Conservation (phyloP, 176 grass and related monocot species). For the Luzula sylvatica region DNA sequence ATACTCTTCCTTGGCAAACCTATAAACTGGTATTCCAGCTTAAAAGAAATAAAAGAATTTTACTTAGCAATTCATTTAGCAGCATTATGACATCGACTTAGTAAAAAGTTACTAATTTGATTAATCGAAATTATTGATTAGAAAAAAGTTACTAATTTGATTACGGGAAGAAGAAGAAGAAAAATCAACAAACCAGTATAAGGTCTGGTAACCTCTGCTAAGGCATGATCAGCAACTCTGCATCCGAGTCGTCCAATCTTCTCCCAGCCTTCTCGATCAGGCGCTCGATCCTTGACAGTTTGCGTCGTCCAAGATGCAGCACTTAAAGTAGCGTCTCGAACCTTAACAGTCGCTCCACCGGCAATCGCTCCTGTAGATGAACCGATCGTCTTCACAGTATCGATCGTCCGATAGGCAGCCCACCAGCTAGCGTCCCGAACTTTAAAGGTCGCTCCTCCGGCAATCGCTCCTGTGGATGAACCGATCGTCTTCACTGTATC, state of each 20-base stretch:
- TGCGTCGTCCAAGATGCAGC: background rate
- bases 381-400: background rate
- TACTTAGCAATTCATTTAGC: too few relatives aligned
- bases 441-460: background rate
- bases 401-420: background rate
- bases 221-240: constrained; percentile 4
- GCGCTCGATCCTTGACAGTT: background rate
- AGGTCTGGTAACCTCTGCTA: constrained; percentile 1
- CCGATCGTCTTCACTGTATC: too few relatives aligned
- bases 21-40: constrained; percentile 21
- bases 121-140: too few relatives aligned
- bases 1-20: background rate
- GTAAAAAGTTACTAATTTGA: too few relatives aligned
- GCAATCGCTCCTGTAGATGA: too few relatives aligned
- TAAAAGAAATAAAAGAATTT: background rate
- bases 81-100: too few relatives aligned
- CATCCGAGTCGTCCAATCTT: constrained; percentile 4
- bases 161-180: background rate
- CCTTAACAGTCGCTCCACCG: background rate
- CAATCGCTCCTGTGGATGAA: too few relatives aligned
- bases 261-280: constrained; percentile 12
- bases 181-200: constrained; percentile 3
- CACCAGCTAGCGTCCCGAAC: background rate
- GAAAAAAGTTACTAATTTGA: background rate
- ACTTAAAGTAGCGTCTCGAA: background rate